Evolutionary conservation across 148 eudicot species (phyloP), one percentile per base, ranked within the genome.

Genomic region (Dysphania ambrosioides): DNA sequence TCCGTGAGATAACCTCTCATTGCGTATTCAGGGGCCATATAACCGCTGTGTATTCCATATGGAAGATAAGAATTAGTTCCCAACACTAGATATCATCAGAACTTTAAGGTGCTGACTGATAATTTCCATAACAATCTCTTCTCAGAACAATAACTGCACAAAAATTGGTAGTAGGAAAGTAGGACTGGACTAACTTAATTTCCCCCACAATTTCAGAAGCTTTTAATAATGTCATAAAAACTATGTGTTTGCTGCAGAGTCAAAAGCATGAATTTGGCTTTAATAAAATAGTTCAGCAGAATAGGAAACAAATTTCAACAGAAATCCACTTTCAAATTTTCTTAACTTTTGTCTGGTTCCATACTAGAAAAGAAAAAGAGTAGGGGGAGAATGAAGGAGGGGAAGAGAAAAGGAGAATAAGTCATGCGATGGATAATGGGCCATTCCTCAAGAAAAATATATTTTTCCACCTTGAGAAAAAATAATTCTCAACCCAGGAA

Each of bases 1-100:
- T 89, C 90, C 0, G 97, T 91, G 62, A 93, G 78, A 74, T 91
- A 86, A 31, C 97, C 97, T 47, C 92, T 86, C 96, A 87, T 87
- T 24, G 97, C 97, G 65, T 93, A 90, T 79, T 90, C 96, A 4
- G 91, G 96, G 66, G 96, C 93, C 93, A 93, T 89, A 79, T 90
- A 93, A 61, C 97, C 97, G 81, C 98, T 93, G 83, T 34, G 49
- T 68, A 72, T 26, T 56, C 31, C 56, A 18, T 44, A n/a, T 31
- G 2, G 16, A n/a, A 72, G 16, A 16, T 8, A 34, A 47, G 19
- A 69, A 49, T 72, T 57, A 26, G 11, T 61, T 32, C 15, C 2
- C 24, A 47, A 47, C 13, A 47, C 16, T 3, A 47, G 6, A 13
- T 47, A 47, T 47, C 5, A 47, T 36, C 53, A 1, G 16, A 47